Base-by-base conservation (phyloP, 2,329 filamentous ascomycete species). In the Xylaria sp. region DNA sequence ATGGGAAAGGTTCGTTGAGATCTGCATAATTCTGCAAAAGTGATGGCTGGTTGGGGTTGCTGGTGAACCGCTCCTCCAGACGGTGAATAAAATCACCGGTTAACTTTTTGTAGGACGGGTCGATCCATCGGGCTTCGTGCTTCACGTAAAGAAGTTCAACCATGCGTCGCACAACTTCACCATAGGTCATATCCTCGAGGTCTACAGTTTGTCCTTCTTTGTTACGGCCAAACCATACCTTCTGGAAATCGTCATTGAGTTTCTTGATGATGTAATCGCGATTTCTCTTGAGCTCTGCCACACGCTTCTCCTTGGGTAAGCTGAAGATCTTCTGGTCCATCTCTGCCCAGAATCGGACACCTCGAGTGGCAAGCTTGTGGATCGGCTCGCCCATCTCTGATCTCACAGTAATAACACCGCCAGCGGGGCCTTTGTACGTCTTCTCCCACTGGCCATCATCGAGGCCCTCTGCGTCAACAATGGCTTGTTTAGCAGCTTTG, bases 351-450 rank as follows among this genome's bases (percentile, higher is more conserved):
- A 99, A 97, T 63, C 89, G 86, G 57, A 99, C 94, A 87, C 96
- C 96, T 67, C 97, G 92, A 58, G 96, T 99, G 17, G 96, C 97
- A 68, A 99, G 89, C 85, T 99, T 99, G 86, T 99, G 96, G 71
- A 99, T 99, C 6, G 96, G 97, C 85, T 99, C 96, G 54, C 96
- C 97, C 97, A 99, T 99, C 83, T 99, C 96, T 1, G 96, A 99
- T 72, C 94, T 90, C 58, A 99, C 96, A 33, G 96, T 99, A 76
- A 99, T 95, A 71, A 99, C 90, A 79, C 96, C 96, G 76, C 96
- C 96, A 66, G 94, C 92, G 31, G 94, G 87, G 20, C 93, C 93
- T 83, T 95, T 93, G 85, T 97, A 97, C 5, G 93, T 97, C 83
- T 94, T 90, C 82, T 97, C 94, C 94, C 94, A 97, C 73, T 95